These are phyloP conservation scores for Debaryomycetaceae sp. DNA, from an alignment of 1,139 yeast genomes.

Conservation along the genomic window DNA sequence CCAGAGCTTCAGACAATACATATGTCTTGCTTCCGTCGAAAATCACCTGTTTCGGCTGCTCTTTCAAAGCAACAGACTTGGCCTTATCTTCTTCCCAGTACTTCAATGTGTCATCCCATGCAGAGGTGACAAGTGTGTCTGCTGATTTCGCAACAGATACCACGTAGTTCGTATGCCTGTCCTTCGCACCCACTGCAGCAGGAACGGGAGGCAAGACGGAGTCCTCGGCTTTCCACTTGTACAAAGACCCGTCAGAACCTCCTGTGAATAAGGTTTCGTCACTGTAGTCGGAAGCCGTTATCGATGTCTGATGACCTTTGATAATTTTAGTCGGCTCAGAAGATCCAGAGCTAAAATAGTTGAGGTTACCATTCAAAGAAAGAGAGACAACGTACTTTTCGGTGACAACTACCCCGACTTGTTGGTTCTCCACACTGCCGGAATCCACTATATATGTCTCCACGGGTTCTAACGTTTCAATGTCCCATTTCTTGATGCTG, in stretches of 20 bases:
- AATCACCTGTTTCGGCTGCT: constrained; percentile 64
- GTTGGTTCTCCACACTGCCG: constrained; percentile 56
- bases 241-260: constrained; percentile 78
- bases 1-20: constrained; percentile 47
- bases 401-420: constrained; percentile 75
- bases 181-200: constrained; percentile 19
- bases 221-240: constrained; percentile 48
- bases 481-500: constrained; percentile 63
- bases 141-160: constrained; percentile 36
- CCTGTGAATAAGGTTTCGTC: constrained; percentile 52
- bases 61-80: constrained; percentile 27
- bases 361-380: constrained; percentile 69
- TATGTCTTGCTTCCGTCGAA: constrained; percentile 24
- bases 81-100: constrained; percentile 32
- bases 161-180: constrained; percentile 57
- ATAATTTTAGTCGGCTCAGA: constrained; percentile 44
- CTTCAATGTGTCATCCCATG: constrained; percentile 87
- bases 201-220: constrained; percentile 36
- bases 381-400: constrained; percentile 60
- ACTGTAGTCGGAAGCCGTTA: constrained; percentile 47
- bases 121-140: constrained; percentile 47
- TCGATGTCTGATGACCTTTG: constrained; percentile 77
- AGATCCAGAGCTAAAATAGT: constrained; percentile 45
- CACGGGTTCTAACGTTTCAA: constrained; percentile 16
- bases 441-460: constrained; percentile 43